phyloP scores from a whole-genome alignment of 371 early-diverging fungal species.

The Mortierella sp. region DNA sequence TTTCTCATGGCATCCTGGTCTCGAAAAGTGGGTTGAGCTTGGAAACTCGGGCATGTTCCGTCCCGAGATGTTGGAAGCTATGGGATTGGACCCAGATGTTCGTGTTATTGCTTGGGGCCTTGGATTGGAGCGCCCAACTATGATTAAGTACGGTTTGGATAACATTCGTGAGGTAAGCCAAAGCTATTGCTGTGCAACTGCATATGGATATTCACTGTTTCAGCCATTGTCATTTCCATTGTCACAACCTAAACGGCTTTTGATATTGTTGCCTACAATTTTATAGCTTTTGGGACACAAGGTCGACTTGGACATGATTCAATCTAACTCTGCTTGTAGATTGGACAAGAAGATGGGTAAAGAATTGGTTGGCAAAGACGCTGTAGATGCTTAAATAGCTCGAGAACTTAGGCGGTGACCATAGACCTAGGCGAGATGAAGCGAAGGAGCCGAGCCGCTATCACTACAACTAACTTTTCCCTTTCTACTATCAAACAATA shows the following conservation, averaged over 20 bases:
- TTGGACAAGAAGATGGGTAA: conserved; percentile 86
- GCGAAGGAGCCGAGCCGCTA: conserved; percentile 1
- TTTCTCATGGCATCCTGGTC: conserved; percentile 98
- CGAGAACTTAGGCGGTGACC: neutral
- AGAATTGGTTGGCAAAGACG: conserved; percentile 67
- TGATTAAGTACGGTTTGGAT: conserved; percentile 98
- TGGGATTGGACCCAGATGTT: conserved; percentile 98
- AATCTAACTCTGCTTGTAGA: conserved; percentile 92
- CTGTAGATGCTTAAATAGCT: conserved; percentile 37
- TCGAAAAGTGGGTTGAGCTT: conserved; percentile 99
- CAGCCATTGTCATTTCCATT: neutral
- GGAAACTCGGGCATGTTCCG: conserved; percentile 99
- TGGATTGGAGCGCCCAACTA: conserved; percentile 99
- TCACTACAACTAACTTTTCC: neutral
- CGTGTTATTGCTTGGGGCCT: conserved; percentile 99
- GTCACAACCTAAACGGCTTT: neutral
- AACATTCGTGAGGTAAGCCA: conserved; percentile 92
- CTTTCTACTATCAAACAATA: neutral
- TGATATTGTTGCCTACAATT: neutral
- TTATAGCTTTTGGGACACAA: conserved; percentile 95
- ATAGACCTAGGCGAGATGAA: neutral
- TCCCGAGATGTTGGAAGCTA: conserved; percentile 98
- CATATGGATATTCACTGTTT: no score
- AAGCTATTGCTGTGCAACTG: neutral
- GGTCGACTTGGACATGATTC: conserved; percentile 96